phyloP scores from a whole-genome alignment of 495 filamentous ascomycete genomes.

The Neurospora sublineolata region DNA sequence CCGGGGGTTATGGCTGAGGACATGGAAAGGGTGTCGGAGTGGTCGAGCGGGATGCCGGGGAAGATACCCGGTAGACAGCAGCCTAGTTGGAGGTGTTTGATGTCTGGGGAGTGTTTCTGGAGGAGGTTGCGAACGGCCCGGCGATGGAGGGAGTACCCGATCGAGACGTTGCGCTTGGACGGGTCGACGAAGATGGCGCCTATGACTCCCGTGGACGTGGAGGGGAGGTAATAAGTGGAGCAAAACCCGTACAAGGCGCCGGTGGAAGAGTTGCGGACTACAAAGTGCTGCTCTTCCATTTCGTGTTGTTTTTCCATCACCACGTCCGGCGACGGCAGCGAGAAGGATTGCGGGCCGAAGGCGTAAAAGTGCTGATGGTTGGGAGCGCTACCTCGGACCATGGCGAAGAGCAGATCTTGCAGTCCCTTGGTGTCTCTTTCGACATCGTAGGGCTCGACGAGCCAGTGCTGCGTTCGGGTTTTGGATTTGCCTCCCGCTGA shows the following conservation, averaged over 20 bases:
- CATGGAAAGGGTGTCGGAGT: conserved; percentile 31
- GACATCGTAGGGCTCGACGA: conserved; percentile 62
- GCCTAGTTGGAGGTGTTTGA: conserved; percentile 69
- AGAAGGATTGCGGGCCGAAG: background rate
- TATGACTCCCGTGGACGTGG: conserved; percentile 63
- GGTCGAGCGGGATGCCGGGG: conserved; percentile 58
- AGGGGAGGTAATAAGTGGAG: conserved; percentile 57
- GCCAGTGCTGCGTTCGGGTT: conserved; percentile 54
- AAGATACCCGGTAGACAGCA: conserved; percentile 68
- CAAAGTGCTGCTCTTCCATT: conserved; percentile 65
- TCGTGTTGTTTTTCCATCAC: background rate
- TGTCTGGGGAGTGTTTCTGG: conserved; percentile 42
- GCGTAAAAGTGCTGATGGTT: conserved; percentile 28
- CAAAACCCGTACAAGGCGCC: conserved; percentile 81
- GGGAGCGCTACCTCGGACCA: conserved; percentile 32
- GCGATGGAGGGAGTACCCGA: conserved; percentile 74
- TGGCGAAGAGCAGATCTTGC: background rate
- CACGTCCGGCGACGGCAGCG: background rate
- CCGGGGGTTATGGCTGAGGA: conserved; percentile 29
- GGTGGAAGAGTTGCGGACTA: conserved; percentile 84
- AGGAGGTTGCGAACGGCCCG: conserved; percentile 61
- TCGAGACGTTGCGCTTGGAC: conserved; percentile 67
- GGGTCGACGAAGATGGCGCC: conserved; percentile 78
- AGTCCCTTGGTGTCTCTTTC: conserved; percentile 62
- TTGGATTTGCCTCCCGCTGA: conserved; percentile 69